Evolutionary conservation across 371 early-diverging fungal genomes (phyloP), one percentile per base, ranked within the genome.

Genomic region (Actinomortierella wolfii): DNA sequence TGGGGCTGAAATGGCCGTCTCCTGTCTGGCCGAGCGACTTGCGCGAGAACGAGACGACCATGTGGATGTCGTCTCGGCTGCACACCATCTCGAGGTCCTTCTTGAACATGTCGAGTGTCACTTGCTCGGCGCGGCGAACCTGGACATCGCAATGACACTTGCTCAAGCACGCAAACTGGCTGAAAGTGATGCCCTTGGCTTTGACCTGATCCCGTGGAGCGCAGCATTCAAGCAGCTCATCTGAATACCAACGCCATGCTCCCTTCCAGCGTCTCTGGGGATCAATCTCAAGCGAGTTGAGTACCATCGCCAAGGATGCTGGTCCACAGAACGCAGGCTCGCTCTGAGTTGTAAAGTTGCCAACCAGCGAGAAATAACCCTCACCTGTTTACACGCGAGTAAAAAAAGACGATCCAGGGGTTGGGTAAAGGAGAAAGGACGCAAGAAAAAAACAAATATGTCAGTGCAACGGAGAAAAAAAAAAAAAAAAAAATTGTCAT

Each of bases 201-300:
- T 88, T 89, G 76, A 96, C 85, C 25, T 88, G 87, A 21, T 90
- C 90, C 48, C 90, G 81, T 0, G 91, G 84, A 0, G 87, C 81
- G 63, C 93, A 94, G 58, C 95, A 92, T 40, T 95, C 89, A 15
- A 96, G 82, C 59, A 94, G 81, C 57, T 93, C 94, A 68, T 96
- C 97, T 64, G 81, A 82, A 69, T 87, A 90, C 67, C 69, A 96
- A 48, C 96, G 81, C 95, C 95, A 95, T 11, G 91, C 91, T 4
- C 97, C 95, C 77, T 96, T 95, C 95, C 97, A 95, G 20, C 81
- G 79, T 56, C 89, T 81, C 29, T 91, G 86, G 0, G 95, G 95
- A 67, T 95, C 95, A 14, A 96, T 91, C 67, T 93, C 93, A 40
- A 96, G 78, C 2, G 95, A 93, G 73, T 96, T 96, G 21, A 96